phyloP scores from a whole-genome alignment of 495 filamentous ascomycete genomes.

The Chaetomium tenue region DNA sequence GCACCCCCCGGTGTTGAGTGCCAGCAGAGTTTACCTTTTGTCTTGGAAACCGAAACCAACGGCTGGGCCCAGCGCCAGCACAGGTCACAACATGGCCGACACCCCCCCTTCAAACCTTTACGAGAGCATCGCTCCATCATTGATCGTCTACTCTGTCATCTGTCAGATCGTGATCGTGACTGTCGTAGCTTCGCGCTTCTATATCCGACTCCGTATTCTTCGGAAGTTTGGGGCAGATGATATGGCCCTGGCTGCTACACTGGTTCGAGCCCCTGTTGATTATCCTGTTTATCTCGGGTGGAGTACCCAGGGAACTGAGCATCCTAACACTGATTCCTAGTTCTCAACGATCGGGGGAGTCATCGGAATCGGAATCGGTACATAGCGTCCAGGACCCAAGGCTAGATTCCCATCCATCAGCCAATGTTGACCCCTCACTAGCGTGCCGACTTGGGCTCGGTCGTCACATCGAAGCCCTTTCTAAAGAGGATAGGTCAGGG shows the following conservation, averaged over 20 bases:
- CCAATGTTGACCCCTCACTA: neutral
- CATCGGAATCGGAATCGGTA: conserved; percentile 2
- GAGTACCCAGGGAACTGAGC: neutral
- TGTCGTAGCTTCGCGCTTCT: neutral
- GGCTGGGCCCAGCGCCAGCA: neutral
- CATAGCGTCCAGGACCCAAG: neutral
- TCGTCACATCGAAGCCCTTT: neutral
- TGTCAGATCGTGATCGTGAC: neutral
- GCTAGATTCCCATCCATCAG: no score
- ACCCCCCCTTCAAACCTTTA: neutral
- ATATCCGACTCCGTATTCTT: conserved; percentile 6
- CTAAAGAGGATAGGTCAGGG: neutral
- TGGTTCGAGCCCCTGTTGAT: neutral
- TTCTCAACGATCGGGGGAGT: neutral
- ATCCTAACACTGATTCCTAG: neutral
- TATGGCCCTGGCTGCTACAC: neutral
- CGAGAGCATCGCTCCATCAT: neutral
- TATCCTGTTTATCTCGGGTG: neutral
- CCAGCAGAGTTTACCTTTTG: neutral
- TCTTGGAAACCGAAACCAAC: neutral
- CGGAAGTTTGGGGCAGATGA: conserved; percentile 8
- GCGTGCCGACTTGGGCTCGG: conserved; percentile 3
- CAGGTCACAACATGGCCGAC: neutral
- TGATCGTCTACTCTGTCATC: neutral
- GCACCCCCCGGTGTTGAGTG: neutral